Conservation (phyloP, 768 basidiomycete species). For the Coprinopsis strossmayeri region DNA sequence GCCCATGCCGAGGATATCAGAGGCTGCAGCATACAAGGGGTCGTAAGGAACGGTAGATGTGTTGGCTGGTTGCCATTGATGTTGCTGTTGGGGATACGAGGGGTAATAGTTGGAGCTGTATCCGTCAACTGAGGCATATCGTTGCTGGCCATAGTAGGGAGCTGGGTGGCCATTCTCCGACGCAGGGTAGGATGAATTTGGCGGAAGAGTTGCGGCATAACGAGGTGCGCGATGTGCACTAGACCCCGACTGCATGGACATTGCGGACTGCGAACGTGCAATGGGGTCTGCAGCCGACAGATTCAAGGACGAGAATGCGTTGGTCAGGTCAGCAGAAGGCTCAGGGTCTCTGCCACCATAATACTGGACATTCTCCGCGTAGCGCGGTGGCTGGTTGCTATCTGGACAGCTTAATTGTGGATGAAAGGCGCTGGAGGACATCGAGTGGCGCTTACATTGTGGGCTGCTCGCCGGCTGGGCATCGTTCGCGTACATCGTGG, state of each 20-base stretch:
- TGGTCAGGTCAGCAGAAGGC: neutral
- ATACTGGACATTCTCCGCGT: slow-evolving; percentile 3
- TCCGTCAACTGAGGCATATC: neutral
- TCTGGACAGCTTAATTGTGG: neutral
- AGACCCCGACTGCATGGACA: slow-evolving; percentile 15
- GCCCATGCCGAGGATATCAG: slow-evolving; percentile 73
- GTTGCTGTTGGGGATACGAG: slow-evolving; percentile 7
- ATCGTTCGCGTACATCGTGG: slow-evolving; percentile 1
- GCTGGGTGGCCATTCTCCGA: neutral
- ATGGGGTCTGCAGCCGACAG: slow-evolving; percentile 15
- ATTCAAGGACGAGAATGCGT: slow-evolving; percentile 6
- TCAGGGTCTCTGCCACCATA: neutral
- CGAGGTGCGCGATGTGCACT: neutral
- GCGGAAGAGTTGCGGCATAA: neutral
- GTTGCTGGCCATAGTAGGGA: neutral
- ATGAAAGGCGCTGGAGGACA: too few species aligned
- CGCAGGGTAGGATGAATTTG: neutral
- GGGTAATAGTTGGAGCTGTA: slow-evolving; percentile 8
- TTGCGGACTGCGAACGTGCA: slow-evolving; percentile 19
- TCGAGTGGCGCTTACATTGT: slow-evolving; percentile 1
- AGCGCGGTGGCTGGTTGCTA: neutral
- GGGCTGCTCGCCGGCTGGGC: neutral
- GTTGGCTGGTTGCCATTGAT: slow-evolving; percentile 7
- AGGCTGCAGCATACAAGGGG: slow-evolving; percentile 67
- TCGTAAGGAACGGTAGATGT: slow-evolving; percentile 35